phyloP scores from a whole-genome alignment of 2,329 filamentous ascomycete genomes.

The Aspergillus sp. region DNA sequence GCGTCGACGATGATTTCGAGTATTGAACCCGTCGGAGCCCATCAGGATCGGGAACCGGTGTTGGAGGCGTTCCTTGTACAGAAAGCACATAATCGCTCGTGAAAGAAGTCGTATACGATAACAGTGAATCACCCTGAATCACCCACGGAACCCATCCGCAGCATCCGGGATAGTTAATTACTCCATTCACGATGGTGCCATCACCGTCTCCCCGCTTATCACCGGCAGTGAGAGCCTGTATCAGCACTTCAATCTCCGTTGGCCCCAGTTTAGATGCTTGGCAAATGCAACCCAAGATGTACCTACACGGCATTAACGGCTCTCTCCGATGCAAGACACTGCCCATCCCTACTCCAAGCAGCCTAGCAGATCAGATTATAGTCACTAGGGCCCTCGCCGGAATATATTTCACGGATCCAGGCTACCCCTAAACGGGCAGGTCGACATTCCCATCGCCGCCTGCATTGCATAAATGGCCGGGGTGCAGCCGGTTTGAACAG shows the following conservation, averaged over 20 bases:
- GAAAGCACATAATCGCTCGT: neutral
- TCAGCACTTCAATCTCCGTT: neutral
- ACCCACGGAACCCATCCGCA: neutral
- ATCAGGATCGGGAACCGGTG: neutral
- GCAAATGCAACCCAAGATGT: conserved; percentile 10
- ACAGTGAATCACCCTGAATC: neutral
- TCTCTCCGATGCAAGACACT: no score
- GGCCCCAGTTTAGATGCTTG: conserved; percentile 2
- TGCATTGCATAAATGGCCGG: no score
- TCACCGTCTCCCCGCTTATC: conserved; percentile 5
- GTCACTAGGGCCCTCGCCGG: no score
- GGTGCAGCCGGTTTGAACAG: no score
- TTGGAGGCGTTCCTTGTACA: neutral
- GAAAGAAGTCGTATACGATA: neutral
- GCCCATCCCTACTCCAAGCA: no score
- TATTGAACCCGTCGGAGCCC: conserved; percentile 56
- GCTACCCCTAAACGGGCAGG: no score
- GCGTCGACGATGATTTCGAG: conserved; percentile 97
- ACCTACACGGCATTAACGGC: no score
- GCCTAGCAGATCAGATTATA: no score
- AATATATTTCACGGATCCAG: no score
- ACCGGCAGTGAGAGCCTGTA: conserved; percentile 1
- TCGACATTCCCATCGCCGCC: no score
- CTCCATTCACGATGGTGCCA: neutral
- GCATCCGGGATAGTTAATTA: no score